Evolutionary conservation across 2,329 filamentous ascomycete genomes (phyloP).

Genomic region (Cyclaneusma minus): DNA sequence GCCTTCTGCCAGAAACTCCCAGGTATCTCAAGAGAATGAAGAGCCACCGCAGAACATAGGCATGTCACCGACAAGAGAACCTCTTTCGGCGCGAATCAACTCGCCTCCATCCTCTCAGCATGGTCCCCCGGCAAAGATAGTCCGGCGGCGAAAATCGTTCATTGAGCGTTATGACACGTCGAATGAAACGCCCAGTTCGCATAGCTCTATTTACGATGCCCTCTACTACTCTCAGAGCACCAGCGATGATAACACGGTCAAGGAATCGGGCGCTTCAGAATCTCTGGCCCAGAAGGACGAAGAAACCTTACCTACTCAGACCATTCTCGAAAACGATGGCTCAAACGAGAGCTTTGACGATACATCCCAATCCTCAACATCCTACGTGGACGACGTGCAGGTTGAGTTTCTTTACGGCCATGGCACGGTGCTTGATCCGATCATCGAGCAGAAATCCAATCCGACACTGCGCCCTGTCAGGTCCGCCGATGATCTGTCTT

Average conservation of each 20-base stretch:
- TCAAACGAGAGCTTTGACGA: background rate
- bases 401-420: slow-evolving; percentile 23
- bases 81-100: slow-evolving; percentile 7
- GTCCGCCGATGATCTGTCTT: slow-evolving; percentile 14
- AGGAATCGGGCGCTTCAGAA: slow-evolving; percentile 5
- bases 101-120: slow-evolving; percentile 5
- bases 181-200: slow-evolving; percentile 20
- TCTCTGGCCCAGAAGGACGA: slow-evolving; percentile 4
- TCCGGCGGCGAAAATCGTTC: slow-evolving; percentile 19
- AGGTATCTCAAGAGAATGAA: too few relatives aligned
- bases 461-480: slow-evolving; percentile 18
- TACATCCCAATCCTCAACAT: slow-evolving; percentile 2
- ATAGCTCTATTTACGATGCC: slow-evolving; percentile 23
- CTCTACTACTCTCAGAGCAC: slow-evolving; percentile 19
- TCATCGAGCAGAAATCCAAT: slow-evolving; percentile 24
- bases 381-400: slow-evolving; percentile 15
- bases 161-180: slow-evolving; percentile 19
- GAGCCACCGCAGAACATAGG: too few relatives aligned
- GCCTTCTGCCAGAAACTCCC: too few relatives aligned
- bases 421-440: slow-evolving; percentile 24
- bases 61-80: slow-evolving; percentile 6
- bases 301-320: slow-evolving; percentile 4
- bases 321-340: slow-evolving; percentile 8
- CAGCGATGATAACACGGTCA: slow-evolving; percentile 14
- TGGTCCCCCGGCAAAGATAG: slow-evolving; percentile 6